These are phyloP conservation scores for Achaetomiella virescens DNA, from an alignment of 495 filamentous ascomycete species.

Conservation along the genomic window DNA sequence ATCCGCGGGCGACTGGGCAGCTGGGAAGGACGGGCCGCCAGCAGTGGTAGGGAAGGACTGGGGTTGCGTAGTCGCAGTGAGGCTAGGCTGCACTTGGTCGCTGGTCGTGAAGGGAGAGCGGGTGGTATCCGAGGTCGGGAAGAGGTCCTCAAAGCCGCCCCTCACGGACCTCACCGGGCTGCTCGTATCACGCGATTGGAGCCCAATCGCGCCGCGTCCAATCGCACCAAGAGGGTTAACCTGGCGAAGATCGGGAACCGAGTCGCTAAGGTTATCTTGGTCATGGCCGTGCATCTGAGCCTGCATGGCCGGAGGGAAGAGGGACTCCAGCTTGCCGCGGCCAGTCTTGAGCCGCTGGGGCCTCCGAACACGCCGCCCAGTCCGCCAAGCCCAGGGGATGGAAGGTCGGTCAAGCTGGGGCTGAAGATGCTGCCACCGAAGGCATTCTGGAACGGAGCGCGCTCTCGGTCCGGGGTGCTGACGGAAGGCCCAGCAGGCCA, in stretches of 20 bases:
- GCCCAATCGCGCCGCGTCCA: slow-evolving; percentile 46
- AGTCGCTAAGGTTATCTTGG: slow-evolving; percentile 48
- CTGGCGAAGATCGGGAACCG: slow-evolving; percentile 46
- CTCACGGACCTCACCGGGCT: slow-evolving; percentile 56
- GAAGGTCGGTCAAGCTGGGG: slow-evolving; percentile 61
- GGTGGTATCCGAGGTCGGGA: slow-evolving; percentile 33
- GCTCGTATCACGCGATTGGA: slow-evolving; percentile 49
- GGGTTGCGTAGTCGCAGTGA: slow-evolving; percentile 31
- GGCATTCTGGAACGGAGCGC: slow-evolving; percentile 48
- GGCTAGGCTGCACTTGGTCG: slow-evolving; percentile 26
- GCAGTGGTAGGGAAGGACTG: slow-evolving; percentile 28
- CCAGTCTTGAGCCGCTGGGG: slow-evolving; percentile 41
- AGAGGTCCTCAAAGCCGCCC: slow-evolving; percentile 53
- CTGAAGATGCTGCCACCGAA: slow-evolving; percentile 74
- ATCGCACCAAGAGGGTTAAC: slow-evolving; percentile 48
- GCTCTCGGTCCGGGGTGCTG: slow-evolving; percentile 74
- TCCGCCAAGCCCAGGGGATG: slow-evolving; percentile 63
- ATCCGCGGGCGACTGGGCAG: slow-evolving; percentile 36
- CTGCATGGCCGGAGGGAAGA: slow-evolving; percentile 84
- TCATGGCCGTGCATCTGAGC: slow-evolving; percentile 72
- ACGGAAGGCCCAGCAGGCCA: slow-evolving; percentile 60
- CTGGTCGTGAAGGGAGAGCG: slow-evolving; percentile 30
- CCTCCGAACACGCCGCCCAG: slow-evolving; percentile 47
- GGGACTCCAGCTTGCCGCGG: slow-evolving; percentile 73
- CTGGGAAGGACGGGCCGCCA: slow-evolving; percentile 33